phyloP scores from a whole-genome alignment of 352 stramenopile species.

The Pythium insidiosum region DNA sequence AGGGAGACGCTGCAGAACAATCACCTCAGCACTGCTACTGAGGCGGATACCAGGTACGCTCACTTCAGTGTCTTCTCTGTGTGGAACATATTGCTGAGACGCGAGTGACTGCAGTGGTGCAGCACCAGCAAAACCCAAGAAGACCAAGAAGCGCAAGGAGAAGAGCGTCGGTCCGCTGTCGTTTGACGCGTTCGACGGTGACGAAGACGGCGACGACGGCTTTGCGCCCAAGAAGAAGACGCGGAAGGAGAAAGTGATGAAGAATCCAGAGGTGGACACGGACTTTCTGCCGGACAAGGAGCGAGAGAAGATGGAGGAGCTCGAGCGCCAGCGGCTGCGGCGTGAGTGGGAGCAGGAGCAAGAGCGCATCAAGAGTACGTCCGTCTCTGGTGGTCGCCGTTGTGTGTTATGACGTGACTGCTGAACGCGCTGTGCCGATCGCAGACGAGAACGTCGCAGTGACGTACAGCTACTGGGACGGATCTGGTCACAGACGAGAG shows the following conservation, averaged over 20 bases:
- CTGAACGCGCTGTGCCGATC: too few species aligned
- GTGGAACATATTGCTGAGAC: neutral
- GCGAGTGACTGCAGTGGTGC: too few species aligned
- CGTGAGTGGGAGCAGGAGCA: slow-evolving; percentile 91
- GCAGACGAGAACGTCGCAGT: slow-evolving; percentile 91
- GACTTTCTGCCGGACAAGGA: slow-evolving; percentile 93
- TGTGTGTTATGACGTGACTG: neutral
- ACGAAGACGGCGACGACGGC: slow-evolving; percentile 22
- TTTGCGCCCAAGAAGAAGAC: slow-evolving; percentile 16
- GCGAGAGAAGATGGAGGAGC: slow-evolving; percentile 74
- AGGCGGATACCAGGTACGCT: slow-evolving; percentile 20
- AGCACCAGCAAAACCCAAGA: slow-evolving; percentile 39
- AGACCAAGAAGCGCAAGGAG: slow-evolving; percentile 72
- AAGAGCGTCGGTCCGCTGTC: slow-evolving; percentile 73
- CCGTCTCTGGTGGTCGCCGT: too few species aligned
- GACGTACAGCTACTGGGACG: slow-evolving; percentile 98
- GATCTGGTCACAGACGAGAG: slow-evolving; percentile 91
- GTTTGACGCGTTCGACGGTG: slow-evolving; percentile 78
- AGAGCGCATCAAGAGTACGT: slow-evolving; percentile 89
- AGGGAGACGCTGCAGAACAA: slow-evolving; percentile 70
- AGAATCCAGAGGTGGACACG: slow-evolving; percentile 93
- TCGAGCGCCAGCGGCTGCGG: slow-evolving; percentile 77
- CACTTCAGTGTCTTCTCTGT: neutral
- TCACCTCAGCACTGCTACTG: slow-evolving; percentile 20
- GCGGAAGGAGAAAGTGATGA: slow-evolving; percentile 71